Base-by-base conservation (phyloP, 2,329 filamentous ascomycete species). In the Sporothrix variecibatus region DNA sequence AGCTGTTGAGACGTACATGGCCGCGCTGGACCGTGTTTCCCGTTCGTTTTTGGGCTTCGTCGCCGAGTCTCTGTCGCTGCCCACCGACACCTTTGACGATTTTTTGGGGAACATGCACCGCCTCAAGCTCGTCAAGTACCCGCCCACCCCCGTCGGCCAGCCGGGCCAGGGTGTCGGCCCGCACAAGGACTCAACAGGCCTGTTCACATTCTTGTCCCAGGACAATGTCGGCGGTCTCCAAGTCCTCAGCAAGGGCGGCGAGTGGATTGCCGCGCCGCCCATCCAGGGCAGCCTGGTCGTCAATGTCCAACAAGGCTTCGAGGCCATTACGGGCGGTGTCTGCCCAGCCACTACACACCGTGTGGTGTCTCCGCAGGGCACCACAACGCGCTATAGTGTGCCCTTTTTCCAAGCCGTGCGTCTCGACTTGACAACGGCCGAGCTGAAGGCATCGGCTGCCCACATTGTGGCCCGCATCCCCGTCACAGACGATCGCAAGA, bases 161-260 rank as follows among this genome's bases (percentile, higher is more conserved):
- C 88, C 62, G 9, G 62, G 62, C 23, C 62, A 90, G 80, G 89
- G 88, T 0, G 88, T 91, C 1, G 89, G 88, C 0, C 86, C 89
- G 0, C 89, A 91, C 80, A 90, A 90, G 77, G 88, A 89, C 78
- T 90, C 86, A 0, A 90, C 88, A 0, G 88, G 88, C 1, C 90
- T 88, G 87, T 88, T 89, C 81, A 91, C 89, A 0, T 91, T 91
- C 75, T 84, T 91, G 2, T 85, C 89, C 0, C 89, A 91, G 78
- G 87, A 88, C 17, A 87, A 85, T 0, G 82, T 86, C 1, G 80
- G 83, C 58, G 85, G 87, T 0, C 80, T 89, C 0, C 85, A 89
- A 77, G 86, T 86, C 0, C 83, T 90, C n/a, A 85, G 85, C 74
- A 82, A 83, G 65, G 78, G 78, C 0, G 86, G 86, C 1, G 75